Percentiles rank a stretch among this genome's conserved stretches.
Conservation (phyloP, 176 grass and related monocot species). For the Eremochloa ophiuroides region DNA sequence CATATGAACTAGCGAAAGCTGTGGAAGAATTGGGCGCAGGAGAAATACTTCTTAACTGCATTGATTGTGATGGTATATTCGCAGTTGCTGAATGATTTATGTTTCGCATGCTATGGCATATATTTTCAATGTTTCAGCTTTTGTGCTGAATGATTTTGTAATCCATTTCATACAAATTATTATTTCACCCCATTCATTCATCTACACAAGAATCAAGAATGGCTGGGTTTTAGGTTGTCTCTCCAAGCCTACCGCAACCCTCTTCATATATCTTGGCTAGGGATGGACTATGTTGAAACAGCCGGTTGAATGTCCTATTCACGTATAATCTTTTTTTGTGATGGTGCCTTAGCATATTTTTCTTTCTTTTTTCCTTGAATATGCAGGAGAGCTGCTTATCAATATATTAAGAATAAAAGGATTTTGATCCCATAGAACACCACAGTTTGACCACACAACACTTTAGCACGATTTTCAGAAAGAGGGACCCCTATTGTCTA, state of each 20-base stretch:
- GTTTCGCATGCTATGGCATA: background rate
- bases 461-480: background rate
- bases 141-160: background rate
- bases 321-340: background rate
- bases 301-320: background rate
- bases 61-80: slow-evolving; percentile 94
- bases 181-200: background rate
- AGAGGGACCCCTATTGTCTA: background rate
- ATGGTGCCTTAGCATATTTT: background rate
- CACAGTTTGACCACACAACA: background rate
- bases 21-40: slow-evolving; percentile 91
- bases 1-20: slow-evolving; percentile 95
- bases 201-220: background rate
- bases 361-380: background rate
- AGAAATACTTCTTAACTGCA: slow-evolving; percentile 96
- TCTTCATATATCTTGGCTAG: background rate
- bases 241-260: background rate
- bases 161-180: background rate
- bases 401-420: background rate
- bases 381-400: background rate
- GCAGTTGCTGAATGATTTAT: slow-evolving; percentile 8
- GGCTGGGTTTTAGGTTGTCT: background rate
- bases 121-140: background rate
- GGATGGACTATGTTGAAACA: background rate
- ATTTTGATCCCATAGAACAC: background rate